Conservation (phyloP, 2,329 filamentous ascomycete genomes). For the Nigrospora oryzae region DNA sequence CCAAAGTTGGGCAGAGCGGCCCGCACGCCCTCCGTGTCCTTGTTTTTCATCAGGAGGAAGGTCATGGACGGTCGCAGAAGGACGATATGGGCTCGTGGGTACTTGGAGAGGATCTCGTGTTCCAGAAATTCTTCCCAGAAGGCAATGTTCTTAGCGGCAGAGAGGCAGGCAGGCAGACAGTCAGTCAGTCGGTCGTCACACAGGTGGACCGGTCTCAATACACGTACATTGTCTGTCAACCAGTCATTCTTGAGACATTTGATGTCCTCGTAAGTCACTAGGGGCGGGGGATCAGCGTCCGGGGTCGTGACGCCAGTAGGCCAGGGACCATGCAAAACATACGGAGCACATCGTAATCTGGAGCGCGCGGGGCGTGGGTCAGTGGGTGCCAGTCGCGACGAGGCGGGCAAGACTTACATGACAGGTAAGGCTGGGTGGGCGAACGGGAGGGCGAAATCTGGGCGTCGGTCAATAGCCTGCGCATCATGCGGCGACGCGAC, state of each 20-base stretch:
- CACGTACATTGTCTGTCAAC: constrained; percentile 85
- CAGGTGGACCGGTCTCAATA: not conserved
- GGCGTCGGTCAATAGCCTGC: not conserved
- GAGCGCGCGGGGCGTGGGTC: constrained; percentile 4
- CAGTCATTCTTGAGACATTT: constrained; percentile 85
- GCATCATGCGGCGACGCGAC: constrained; percentile 6
- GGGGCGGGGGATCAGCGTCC: not conserved
- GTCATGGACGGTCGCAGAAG: constrained; percentile 90
- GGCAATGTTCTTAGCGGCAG: constrained; percentile 66
- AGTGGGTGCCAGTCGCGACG: not conserved
- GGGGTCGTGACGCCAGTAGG: not conserved
- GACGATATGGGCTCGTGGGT: constrained; percentile 76
- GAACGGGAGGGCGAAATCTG: constrained; percentile 24
- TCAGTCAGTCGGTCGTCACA: not conserved
- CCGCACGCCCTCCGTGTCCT: constrained; percentile 44
- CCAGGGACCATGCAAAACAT: constrained; percentile 8
- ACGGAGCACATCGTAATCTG: constrained; percentile 28
- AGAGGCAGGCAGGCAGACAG: too few species aligned
- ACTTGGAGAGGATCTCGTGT: constrained; percentile 73
- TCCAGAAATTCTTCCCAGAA: constrained; percentile 99
- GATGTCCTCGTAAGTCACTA: constrained; percentile 84
- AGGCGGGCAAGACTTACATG: constrained; percentile 26
- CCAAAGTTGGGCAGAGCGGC: constrained; percentile 74
- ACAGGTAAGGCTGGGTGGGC: constrained; percentile 32
- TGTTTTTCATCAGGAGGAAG: constrained; percentile 77